Conservation (phyloP, 179 eudicot genomes). For the Spergularia azorica region DNA sequence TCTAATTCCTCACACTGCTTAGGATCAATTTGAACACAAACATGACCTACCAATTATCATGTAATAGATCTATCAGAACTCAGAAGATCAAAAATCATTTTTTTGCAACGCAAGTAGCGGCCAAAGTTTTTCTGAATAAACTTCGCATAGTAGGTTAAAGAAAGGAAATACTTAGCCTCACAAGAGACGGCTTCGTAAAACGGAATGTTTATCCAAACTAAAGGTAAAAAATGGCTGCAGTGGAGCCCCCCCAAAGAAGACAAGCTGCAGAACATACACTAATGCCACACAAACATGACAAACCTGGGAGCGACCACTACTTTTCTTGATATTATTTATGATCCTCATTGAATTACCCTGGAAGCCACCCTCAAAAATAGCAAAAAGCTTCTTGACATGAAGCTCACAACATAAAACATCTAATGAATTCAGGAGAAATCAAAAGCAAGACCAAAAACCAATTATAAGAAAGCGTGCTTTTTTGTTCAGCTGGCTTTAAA, state of each 20-base stretch:
- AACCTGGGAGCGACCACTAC: slow-evolving; percentile 77
- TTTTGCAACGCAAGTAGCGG: no score
- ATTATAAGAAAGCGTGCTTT: neutral
- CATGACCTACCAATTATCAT: slow-evolving; percentile 57
- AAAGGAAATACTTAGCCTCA: no score
- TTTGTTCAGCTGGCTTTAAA: neutral
- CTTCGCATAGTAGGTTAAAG: no score
- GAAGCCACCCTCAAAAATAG: slow-evolving; percentile 69
- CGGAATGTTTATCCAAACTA: no score
- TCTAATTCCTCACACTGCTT: slow-evolving; percentile 78
- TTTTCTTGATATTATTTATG: slow-evolving; percentile 69
- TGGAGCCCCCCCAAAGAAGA: neutral
- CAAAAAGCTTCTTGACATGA: neutral
- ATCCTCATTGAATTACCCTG: slow-evolving; percentile 82
- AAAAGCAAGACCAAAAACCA: neutral
- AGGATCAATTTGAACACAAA: slow-evolving; percentile 91
- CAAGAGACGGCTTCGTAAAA: no score
- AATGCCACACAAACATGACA: slow-evolving; percentile 16
- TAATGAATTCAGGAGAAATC: neutral
- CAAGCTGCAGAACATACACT: neutral
- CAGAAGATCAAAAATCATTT: neutral
- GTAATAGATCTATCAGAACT: neutral
- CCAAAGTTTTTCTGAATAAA: no score
- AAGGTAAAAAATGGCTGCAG: no score
- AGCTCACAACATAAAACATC: neutral